Conservation (phyloP, 2,329 filamentous ascomycete species). For the Metarhizium guizhouense region DNA sequence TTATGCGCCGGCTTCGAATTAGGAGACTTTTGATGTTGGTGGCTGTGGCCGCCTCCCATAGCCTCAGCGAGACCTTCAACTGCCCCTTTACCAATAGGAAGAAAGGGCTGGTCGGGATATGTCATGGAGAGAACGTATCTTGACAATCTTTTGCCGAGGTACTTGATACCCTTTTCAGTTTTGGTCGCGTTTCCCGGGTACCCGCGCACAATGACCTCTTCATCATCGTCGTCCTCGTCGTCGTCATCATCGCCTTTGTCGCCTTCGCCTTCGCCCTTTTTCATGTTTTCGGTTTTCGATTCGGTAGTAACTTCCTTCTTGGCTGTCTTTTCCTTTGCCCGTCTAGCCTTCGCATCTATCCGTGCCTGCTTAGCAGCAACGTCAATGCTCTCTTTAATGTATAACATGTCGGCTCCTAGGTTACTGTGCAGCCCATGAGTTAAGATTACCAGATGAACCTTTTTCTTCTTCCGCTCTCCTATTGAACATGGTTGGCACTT, state of each 20-base stretch:
- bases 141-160: conserved; percentile 86
- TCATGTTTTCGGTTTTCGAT: conserved; percentile 10
- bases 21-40: conserved; percentile 31
- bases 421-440: conserved; percentile 97
- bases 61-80: conserved; percentile 32
- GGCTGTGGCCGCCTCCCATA: conserved; percentile 27
- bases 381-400: conserved; percentile 95
- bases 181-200: conserved; percentile 84
- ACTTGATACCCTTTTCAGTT: conserved; percentile 94
- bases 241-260: conserved; percentile 59
- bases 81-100: conserved; percentile 51
- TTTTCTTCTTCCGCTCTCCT: conserved; percentile 46
- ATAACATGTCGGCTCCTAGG: conserved; percentile 91
- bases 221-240: conserved; percentile 59
- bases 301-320: conserved; percentile 11
- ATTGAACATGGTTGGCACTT: conserved; percentile 8
- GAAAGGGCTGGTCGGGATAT: conserved; percentile 85
- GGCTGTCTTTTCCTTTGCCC: conserved; percentile 36
- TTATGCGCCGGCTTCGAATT: conserved; percentile 45
- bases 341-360: conserved; percentile 55
- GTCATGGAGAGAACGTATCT: conserved; percentile 85
- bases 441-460: conserved; percentile 81
- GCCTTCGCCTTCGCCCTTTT: conserved; percentile 13
- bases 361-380: conserved; percentile 66
- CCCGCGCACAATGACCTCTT: conserved; percentile 81